Base-by-base conservation (phyloP, 176 grass and related monocot genomes). In the Thinopyrum elongatum region DNA sequence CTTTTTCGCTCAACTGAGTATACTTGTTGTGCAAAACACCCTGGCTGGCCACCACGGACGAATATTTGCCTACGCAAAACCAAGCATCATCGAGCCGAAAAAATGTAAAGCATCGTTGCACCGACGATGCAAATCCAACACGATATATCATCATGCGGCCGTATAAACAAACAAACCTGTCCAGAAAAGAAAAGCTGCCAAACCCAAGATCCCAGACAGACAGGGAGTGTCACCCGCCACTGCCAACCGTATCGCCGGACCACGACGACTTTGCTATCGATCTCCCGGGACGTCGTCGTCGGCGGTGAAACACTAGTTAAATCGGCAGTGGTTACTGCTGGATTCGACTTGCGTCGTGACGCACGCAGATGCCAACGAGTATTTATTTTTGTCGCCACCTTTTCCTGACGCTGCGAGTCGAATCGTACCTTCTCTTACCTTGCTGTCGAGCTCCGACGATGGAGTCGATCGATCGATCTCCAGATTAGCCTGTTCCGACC, bases 261-360 rank as follows among this genome's bases (percentile, higher is more conserved):
- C 31, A 38, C 11, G 53, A 23, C 31, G 76, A 78, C 29, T 23
- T 58, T 58, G 2, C 25, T 1, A 41, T 62, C 22, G 22, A 27
- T 42, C 21, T 31, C 49, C 74, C 69, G 6, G 55, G 63, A 65
- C 63, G 12, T 65, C 38, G 38, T 73, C 22, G 80, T 70, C 80
- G 23, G 25, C 80, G 86, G 49, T 25, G 80, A 83, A 88, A 49
- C 44, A 12, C 34, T 22, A 49, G 77, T 80, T 53, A 79, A 84
- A 79, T 73, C 68, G 12, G 13, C 9, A 29, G 69, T 19, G 31
- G 21, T 61, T 27, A 76, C 74, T 33, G 82, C 33, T 67, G 76
- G 80, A 66, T 65, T 73, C 44, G 41, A 68, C 76, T 65, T 38
- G 9, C 58, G 42, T 66, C 67, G 67, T 84, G 76, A 67, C 58